Conservation (phyloP, 192 early-diverging fungal genomes). For the Rhizoclosmatium sp. region DNA sequence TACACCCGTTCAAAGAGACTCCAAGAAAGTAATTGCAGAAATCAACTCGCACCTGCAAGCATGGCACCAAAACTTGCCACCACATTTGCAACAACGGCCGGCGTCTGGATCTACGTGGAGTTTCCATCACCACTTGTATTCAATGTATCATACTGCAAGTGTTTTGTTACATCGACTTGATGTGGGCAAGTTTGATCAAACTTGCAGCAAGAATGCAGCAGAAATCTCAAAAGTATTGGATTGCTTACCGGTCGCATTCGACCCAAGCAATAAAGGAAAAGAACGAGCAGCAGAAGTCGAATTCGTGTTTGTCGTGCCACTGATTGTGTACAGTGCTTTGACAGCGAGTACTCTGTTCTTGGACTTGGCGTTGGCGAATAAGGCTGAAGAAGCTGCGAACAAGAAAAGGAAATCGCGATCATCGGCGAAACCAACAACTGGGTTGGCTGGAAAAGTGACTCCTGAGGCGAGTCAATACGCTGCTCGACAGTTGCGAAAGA, state of each 20-base stretch:
- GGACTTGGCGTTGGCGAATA: slow-evolving; percentile 45
- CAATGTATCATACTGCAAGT: slow-evolving; percentile 52
- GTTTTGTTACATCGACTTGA: slow-evolving; percentile 52
- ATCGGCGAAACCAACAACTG: not conserved
- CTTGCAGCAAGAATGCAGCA: slow-evolving; percentile 38
- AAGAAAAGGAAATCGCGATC: slow-evolving; percentile 34
- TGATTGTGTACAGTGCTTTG: slow-evolving; percentile 54
- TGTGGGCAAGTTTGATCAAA: slow-evolving; percentile 42
- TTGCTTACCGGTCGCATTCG: slow-evolving; percentile 28
- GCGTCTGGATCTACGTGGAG: slow-evolving; percentile 38
- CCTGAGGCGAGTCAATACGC: slow-evolving; percentile 15
- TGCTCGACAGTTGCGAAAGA: slow-evolving; percentile 41
- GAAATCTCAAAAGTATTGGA: slow-evolving; percentile 47
- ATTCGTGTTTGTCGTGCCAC: slow-evolving; percentile 57
- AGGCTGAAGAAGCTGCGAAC: slow-evolving; percentile 12
- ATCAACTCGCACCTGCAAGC: slow-evolving; percentile 39
- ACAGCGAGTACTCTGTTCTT: slow-evolving; percentile 53
- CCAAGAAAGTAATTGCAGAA: slow-evolving; percentile 37
- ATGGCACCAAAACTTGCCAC: slow-evolving; percentile 46
- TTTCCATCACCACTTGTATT: slow-evolving; percentile 56
- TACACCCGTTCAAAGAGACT: not conserved
- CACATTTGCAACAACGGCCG: slow-evolving; percentile 36
- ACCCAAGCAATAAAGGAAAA: slow-evolving; percentile 15
- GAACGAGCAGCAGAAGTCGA: not conserved
- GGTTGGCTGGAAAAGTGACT: slow-evolving; percentile 17